Evolutionary conservation across 2,329 filamentous ascomycete species (phyloP).

Genomic region (Paecilomyces formosus): DNA sequence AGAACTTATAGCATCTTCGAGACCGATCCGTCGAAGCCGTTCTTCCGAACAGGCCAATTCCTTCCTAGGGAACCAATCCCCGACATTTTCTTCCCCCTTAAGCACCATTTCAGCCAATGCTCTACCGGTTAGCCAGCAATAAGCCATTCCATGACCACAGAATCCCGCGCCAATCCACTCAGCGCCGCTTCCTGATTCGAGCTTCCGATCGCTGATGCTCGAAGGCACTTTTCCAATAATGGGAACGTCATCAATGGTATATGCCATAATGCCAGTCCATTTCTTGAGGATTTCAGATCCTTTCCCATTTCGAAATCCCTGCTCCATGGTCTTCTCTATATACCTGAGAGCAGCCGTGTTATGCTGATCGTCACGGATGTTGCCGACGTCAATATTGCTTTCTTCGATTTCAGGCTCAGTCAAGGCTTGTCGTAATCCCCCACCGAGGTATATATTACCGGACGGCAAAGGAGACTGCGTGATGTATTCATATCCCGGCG

Average conservation of each 20-base stretch:
- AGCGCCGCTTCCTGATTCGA: slow-evolving; percentile 8
- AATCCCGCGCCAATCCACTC: slow-evolving; percentile 55
- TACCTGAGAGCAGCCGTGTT: slow-evolving; percentile 1
- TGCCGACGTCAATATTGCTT: slow-evolving; percentile 7
- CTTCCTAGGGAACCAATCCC: slow-evolving; percentile 17
- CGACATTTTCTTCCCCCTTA: slow-evolving; percentile 11
- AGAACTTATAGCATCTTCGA: not conserved
- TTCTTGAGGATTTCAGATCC: slow-evolving; percentile 12
- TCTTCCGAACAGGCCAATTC: slow-evolving; percentile 6
- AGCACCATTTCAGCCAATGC: slow-evolving; percentile 22
- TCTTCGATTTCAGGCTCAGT: not conserved
- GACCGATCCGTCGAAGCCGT: slow-evolving; percentile 1
- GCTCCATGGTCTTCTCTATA: slow-evolving; percentile 3
- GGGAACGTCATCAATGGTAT: slow-evolving; percentile 42
- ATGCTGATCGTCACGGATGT: slow-evolving; percentile 3
- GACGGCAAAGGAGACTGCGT: slow-evolving; percentile 4
- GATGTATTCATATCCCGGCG: slow-evolving; percentile 13
- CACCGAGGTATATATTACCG: slow-evolving; percentile 8
- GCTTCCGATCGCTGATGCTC: slow-evolving; percentile 26
- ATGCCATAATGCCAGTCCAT: slow-evolving; percentile 42
- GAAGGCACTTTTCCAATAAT: slow-evolving; percentile 44
- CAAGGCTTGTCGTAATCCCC: slow-evolving; percentile 5
- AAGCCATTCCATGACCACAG: slow-evolving; percentile 61
- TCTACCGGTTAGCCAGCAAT: slow-evolving; percentile 33
- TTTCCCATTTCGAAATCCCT: slow-evolving; percentile 9